Base-by-base conservation (phyloP, 1,284 basidiomycete genomes). In the Puccinia coronata region DNA sequence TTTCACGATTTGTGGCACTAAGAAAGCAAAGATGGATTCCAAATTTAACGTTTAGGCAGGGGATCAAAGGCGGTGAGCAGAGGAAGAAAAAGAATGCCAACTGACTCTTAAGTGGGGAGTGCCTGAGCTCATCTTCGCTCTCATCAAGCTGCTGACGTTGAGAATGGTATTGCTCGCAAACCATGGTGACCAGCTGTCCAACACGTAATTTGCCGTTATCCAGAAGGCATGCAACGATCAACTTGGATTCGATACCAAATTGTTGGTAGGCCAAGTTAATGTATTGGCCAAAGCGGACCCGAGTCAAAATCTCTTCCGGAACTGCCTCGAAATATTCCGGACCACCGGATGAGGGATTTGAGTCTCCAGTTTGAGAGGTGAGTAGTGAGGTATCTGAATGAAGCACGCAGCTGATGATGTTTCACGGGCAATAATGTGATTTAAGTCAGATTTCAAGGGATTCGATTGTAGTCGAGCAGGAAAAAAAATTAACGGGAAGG, bases 211-310 rank as follows among this genome's bases (percentile, higher is more conserved):
- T 79, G 23, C 76, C 76, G 28, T 79, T 79, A 5, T 79, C 65
- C 3, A 79, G 55, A 14, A 79, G 34, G 57, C n/a, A 69, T 59
- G 69, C 65, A 9, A 79, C 34, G 28, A 70, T 70, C 28, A 57
- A 57, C 34, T 55, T 79, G 31, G 76, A 79, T 79, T 79, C 76
- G 36, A 69, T 36, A 43, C 76, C 76, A 28, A 69, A 70, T 55
- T 49, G 51, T 59, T 79, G 36, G 49, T 69, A 47, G 51, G 61
- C 65, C 34, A 79, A 34, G 36, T 47, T 70, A 31, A 70, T 51
- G 49, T 53, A 79, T 51, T 70, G 63, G 14, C 65, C 76, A 53
- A 79, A 79, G 31, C 76, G 65, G 14, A 79, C 41, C 20, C 76
- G 63, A 70, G 49, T 34, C 20, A 79, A 31, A 23, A 79, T 79